phyloP scores from a whole-genome alignment of 305 asterid species.

The Solanum hybrid region DNA sequence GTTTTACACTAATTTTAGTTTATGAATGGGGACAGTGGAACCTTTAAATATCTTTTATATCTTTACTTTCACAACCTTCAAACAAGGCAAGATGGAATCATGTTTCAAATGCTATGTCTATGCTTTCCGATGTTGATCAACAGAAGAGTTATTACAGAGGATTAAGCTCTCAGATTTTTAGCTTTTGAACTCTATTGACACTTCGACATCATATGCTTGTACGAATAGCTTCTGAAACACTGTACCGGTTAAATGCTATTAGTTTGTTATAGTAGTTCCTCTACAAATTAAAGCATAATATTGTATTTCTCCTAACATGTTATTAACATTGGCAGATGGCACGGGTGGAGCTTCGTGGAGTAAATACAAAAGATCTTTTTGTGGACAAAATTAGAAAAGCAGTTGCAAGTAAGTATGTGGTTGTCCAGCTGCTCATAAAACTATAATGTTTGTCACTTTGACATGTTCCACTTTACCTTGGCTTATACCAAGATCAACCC shows the following conservation, averaged over 20 bases:
- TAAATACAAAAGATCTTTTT: constrained; percentile 48
- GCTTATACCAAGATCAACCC: neutral
- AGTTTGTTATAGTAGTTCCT: neutral
- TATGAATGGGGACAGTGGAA: neutral
- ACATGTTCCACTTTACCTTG: neutral
- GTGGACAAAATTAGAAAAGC: constrained; percentile 66
- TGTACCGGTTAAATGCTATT: neutral
- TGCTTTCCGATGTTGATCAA: neutral
- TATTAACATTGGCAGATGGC: constrained; percentile 47
- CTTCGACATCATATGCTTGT: neutral
- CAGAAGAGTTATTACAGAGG: neutral
- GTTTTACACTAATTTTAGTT: neutral
- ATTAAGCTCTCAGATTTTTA: neutral
- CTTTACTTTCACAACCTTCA: neutral
- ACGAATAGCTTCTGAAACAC: neutral
- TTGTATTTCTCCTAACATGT: neutral
- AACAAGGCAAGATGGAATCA: neutral
- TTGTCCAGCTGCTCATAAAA: neutral
- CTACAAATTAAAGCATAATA: neutral
- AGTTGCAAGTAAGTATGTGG: constrained; percentile 48
- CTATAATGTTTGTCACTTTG: neutral
- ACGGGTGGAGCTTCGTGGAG: constrained; percentile 58
- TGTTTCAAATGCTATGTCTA: neutral
- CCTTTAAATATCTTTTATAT: neutral
- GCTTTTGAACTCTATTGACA: neutral